Conservation (phyloP, 495 filamentous ascomycete species). For the Penicillium goetzii region DNA sequence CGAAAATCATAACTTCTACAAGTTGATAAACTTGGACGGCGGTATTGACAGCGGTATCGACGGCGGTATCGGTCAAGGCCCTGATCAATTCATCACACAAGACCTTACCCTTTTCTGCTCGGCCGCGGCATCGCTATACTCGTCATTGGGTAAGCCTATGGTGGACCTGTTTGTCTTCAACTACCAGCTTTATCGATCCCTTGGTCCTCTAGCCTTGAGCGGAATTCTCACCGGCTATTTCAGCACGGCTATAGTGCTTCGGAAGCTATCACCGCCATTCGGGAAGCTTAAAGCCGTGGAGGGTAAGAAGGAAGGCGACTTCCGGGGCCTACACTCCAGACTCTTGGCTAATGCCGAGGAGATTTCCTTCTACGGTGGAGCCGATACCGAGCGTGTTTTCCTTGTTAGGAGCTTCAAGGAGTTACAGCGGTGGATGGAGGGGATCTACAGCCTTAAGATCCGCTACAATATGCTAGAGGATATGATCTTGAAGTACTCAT, state of each 20-base stretch:
- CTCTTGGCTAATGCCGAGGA: slow-evolving; percentile 98
- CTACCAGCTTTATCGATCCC: slow-evolving; percentile 89
- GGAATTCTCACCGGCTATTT: slow-evolving; percentile 92
- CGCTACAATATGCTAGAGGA: slow-evolving; percentile 99
- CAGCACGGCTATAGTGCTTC: slow-evolving; percentile 83
- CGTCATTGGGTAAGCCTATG: slow-evolving; percentile 92
- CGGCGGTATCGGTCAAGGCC: no score
- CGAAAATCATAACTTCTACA: slow-evolving; percentile 93
- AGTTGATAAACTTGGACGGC: slow-evolving; percentile 90
- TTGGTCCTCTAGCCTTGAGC: slow-evolving; percentile 85
- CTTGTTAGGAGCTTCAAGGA: slow-evolving; percentile 88
- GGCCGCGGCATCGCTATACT: slow-evolving; percentile 90
- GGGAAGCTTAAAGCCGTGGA: slow-evolving; percentile 96
- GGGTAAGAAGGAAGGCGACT: slow-evolving; percentile 90
- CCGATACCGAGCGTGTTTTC: slow-evolving; percentile 88
- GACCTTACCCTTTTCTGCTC: slow-evolving; percentile 95
- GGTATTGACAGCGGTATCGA: no score
- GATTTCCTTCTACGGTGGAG: slow-evolving; percentile 97
- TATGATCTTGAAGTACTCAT: slow-evolving; percentile 96
- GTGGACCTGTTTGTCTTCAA: slow-evolving; percentile 97
- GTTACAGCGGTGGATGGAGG: slow-evolving; percentile 92
- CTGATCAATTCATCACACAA: slow-evolving; percentile 97
- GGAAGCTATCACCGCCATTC: slow-evolving; percentile 88
- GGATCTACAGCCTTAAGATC: slow-evolving; percentile 93
- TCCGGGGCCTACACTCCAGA: slow-evolving; percentile 84